Evolutionary conservation across 352 stramenopile genomes (phyloP), one percentile per base, ranked within the genome.

Genomic region (Globisporangium carolinianum): DNA sequence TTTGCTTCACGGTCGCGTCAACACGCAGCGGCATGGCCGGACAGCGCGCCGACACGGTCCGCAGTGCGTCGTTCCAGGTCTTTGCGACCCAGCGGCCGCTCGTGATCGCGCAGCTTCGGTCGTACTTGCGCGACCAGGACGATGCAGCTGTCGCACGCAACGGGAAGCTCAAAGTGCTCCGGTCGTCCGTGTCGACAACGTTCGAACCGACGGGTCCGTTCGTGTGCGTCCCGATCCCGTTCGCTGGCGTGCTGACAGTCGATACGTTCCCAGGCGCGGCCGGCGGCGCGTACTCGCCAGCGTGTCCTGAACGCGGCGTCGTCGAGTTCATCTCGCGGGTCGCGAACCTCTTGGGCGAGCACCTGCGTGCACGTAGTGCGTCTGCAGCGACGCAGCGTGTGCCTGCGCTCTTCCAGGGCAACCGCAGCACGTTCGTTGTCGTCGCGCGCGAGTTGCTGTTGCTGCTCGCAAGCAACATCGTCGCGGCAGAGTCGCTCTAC

Each of bases 181-280:
- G 70, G 1, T 8, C 15, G 10, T n/a, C n/a, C 14, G 5, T 35
- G 17, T 18, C 45, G 3, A 5, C 45, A 15, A 39, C 41, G 1
- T 37, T 15, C 1, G 56, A 61, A 0, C 37, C 55, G 10, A 54
- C 45, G 1, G 73, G 79, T 4, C 62, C 76, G 0, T 91, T 86
- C 52, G 67, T 90, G 2, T 88, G 73, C 18, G 70, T 90, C 5
- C 79, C 83, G 8, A 86, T 93, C 46, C 81, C 83, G 43, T 91
- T 78, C 41, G 63, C 91, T 0, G 83, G 83, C 0, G 54, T 91
- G 4, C 60, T 93, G 6, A 76, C 69, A 0, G 73, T 90, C 4
- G 81, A 91, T 18, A 75, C 69, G 15, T 89, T 94, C 35, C 61
- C 74, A 3, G 81, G 81, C n/a, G 76, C 76, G 41, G 71, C 74